Evolutionary conservation across 2,329 filamentous ascomycete genomes (phyloP), one percentile per base, ranked within the genome.

Genomic region (Sporothrix protearum): DNA sequence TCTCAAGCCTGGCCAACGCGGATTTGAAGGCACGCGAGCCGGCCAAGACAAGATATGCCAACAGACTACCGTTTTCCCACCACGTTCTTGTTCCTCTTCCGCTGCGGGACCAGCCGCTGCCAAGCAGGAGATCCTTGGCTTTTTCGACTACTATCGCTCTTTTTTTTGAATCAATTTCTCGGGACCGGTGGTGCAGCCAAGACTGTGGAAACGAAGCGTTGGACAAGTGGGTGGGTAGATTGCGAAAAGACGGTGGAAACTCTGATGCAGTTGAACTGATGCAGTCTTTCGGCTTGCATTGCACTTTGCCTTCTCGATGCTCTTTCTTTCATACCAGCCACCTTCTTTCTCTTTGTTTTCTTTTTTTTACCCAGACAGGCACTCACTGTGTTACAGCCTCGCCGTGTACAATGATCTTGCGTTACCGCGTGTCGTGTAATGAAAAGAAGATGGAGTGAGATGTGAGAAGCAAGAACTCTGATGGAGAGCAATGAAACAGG

Each of bases 1-100:
- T 51, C 45, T 51, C 63, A 67, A 67, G 63, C 45, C 63, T 67
- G 28, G 45, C 45, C 25, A 67, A 8, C 45, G 3, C 45, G 42
- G 45, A 9, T 33, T 9, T 14, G 3, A 8, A 49, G 36, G 5
- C 8, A 67, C 28, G 28, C 45, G 42, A 67, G 42, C 45, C 63
- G 63, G 63, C 14, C 25, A 53, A 53, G 22, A 53, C 22, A 53
- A 14, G 45, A 36, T 45, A 36, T 64, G 61, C 9, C 57, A 61
- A 19, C 33, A 25, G 4, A 10, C n/a, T 55, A 16, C 2, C 12
- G 22, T 30, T 30, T 55, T 16, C 9, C n/a, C n/a, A n/a, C n/a
- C n/a, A n/a, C n/a, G n/a, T 28, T 28, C 22, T 22, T 53, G 7
- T 36, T 36, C 9, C 2, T 61, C 30, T 39, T n/a, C 19, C 19